phyloP scores from a whole-genome alignment of 768 basidiomycete genomes.

The Podaxis rugospora region DNA sequence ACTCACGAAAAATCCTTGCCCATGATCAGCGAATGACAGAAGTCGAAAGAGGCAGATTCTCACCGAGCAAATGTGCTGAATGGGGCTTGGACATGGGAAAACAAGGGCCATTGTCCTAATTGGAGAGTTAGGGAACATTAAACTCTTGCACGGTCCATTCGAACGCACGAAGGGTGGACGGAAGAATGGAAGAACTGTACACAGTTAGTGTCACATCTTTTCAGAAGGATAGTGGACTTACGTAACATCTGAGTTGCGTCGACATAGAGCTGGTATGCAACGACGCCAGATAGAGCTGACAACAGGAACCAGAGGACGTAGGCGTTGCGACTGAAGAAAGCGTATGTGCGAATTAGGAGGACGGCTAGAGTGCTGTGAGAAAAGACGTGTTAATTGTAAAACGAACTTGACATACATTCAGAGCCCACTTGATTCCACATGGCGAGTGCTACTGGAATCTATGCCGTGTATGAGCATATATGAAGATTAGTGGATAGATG shows the following conservation, averaged over 20 bases:
- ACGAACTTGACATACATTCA: conserved; percentile 46
- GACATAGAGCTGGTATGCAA: conserved; percentile 80
- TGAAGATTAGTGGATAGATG: not conserved
- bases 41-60: conserved; percentile 15
- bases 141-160: not conserved
- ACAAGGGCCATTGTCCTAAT: conserved; percentile 59
- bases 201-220: conserved; percentile 6
- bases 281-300: conserved; percentile 64
- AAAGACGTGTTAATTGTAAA: conserved; percentile 10
- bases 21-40: conserved; percentile 12
- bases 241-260: conserved; percentile 75
- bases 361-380: conserved; percentile 45
- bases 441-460: conserved; percentile 79
- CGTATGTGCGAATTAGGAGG: conserved; percentile 79
- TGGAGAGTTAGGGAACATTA: not conserved
- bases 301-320: conserved; percentile 63
- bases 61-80: conserved; percentile 78
- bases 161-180: conserved; percentile 54
- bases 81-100: conserved; percentile 80
- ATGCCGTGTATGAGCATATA: conserved; percentile 10
- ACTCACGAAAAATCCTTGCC: conserved; percentile 55
- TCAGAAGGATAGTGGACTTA: conserved; percentile 28
- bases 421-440: conserved; percentile 89
- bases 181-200: conserved; percentile 59
- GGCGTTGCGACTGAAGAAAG: conserved; percentile 77